These are phyloP conservation scores for Kodamaea anthophila DNA, from an alignment of 1,139 yeast genomes.

Conservation along the genomic window DNA sequence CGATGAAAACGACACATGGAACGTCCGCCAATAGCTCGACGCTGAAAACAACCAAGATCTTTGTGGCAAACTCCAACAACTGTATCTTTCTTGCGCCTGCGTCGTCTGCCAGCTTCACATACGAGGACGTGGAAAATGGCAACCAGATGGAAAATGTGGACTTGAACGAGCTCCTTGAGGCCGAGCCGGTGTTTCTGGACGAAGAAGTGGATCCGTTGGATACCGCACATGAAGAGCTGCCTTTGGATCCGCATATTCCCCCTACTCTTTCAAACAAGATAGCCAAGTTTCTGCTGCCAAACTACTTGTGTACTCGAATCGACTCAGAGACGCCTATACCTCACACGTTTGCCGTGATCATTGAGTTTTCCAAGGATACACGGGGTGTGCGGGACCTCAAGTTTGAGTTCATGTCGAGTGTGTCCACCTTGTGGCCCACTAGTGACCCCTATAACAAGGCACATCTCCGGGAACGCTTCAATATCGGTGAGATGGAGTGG, in stretches of 20 bases:
- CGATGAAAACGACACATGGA: constrained; percentile 24
- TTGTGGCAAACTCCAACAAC: constrained; percentile 38
- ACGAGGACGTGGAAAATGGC: constrained; percentile 43
- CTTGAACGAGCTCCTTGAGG: constrained; percentile 8
- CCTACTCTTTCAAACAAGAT: constrained; percentile 11
- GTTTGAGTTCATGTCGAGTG: constrained; percentile 29
- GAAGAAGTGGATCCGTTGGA: constrained; percentile 9
- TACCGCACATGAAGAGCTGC: constrained; percentile 9
- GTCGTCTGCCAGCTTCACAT: constrained; percentile 37
- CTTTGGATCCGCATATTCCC: constrained; percentile 8
- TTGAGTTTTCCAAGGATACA: constrained; percentile 34
- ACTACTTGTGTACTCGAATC: constrained; percentile 35
- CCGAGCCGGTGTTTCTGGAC: constrained; percentile 5
- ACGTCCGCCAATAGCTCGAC: constrained; percentile 16
- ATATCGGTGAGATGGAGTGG: constrained; percentile 47
- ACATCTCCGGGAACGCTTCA: constrained; percentile 41
- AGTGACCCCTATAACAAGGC: constrained; percentile 46
- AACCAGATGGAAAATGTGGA: constrained; percentile 7
- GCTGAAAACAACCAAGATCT: constrained; percentile 26
- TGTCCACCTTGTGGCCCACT: constrained; percentile 47
- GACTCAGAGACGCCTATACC: constrained; percentile 41
- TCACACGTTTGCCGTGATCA: constrained; percentile 40
- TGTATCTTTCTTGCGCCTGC: constrained; percentile 41
- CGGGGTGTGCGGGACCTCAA: constrained; percentile 21
- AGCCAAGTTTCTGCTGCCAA: constrained; percentile 28